Evolutionary conservation across 768 basidiomycete genomes (phyloP).

Genomic region (Coprinopsis cinerea): DNA sequence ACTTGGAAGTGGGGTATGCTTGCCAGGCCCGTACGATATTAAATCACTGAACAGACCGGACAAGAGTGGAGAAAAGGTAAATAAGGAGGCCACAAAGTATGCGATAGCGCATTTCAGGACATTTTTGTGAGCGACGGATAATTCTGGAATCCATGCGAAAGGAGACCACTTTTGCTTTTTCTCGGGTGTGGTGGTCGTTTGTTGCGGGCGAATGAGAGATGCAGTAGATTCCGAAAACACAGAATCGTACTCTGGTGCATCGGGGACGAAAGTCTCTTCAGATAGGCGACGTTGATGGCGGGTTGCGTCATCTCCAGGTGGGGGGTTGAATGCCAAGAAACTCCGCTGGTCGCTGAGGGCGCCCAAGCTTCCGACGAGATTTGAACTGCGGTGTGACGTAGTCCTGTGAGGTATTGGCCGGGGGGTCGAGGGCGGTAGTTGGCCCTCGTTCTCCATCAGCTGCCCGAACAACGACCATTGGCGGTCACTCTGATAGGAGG

Average conservation of each 20-base stretch:
- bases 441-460: slow-evolving; percentile 63
- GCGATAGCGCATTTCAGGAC: slow-evolving; percentile 89
- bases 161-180: not conserved
- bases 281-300: not conserved
- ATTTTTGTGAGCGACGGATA: slow-evolving; percentile 56
- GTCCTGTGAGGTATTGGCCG: not conserved
- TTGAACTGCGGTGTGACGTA: not conserved
- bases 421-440: slow-evolving; percentile 22
- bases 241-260: slow-evolving; percentile 10
- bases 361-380: not conserved
- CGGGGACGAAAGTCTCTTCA: not conserved
- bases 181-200: not conserved
- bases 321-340: not conserved
- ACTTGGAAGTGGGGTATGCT: slow-evolving; percentile 59
- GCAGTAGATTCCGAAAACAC: slow-evolving; percentile 1
- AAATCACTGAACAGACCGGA: slow-evolving; percentile 63
- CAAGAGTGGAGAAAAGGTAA: slow-evolving; percentile 82
- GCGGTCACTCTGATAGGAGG: slow-evolving; percentile 7
- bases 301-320: no score
- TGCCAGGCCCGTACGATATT: slow-evolving; percentile 43
- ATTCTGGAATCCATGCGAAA: slow-evolving; percentile 22
- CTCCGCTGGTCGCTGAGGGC: not conserved
- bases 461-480: slow-evolving; percentile 69
- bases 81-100: slow-evolving; percentile 85
- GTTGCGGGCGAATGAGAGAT: not conserved